Evolutionary conservation across 208 protist species (phyloP).

Genomic region (Leishmania arabica): DNA sequence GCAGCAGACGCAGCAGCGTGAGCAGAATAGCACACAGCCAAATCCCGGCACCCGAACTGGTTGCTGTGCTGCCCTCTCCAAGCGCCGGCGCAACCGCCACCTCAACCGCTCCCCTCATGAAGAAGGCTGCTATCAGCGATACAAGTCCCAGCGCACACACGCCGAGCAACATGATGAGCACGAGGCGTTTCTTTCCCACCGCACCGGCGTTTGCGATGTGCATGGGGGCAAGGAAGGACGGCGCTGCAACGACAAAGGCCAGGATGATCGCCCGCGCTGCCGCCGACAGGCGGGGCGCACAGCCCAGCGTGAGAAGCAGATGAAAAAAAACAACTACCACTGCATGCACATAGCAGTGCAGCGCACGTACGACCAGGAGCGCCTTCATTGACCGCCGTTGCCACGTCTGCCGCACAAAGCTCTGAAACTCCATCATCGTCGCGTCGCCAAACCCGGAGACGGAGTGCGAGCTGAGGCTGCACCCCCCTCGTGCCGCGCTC

Average conservation of each 20-base stretch:
- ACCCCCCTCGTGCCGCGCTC: slow-evolving; percentile 1
- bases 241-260: slow-evolving; percentile 11
- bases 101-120: not conserved
- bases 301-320: slow-evolving; percentile 19
- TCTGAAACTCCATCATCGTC: slow-evolving; percentile 8
- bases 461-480: not conserved
- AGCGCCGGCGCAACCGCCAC: not conserved
- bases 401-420: slow-evolving; percentile 54
- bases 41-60: not conserved
- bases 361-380: slow-evolving; percentile 29
- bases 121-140: slow-evolving; percentile 21
- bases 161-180: not conserved
- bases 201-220: not conserved
- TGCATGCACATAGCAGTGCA: slow-evolving; percentile 33
- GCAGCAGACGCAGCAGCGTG: slow-evolving; percentile 19
- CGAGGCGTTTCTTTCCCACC: slow-evolving; percentile 14
- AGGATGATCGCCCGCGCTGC: slow-evolving; percentile 10
- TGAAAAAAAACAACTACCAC: slow-evolving; percentile 9
- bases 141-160: not conserved
- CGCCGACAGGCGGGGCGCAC: slow-evolving; percentile 14
- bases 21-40: slow-evolving; percentile 21
- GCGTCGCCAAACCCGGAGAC: not conserved
- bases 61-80: not conserved
- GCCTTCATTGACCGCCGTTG: slow-evolving; percentile 58
- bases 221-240: slow-evolving; percentile 13